Conservation (phyloP, 805 yeast genomes). For the Wickerhamiella hasegawae region DNA sequence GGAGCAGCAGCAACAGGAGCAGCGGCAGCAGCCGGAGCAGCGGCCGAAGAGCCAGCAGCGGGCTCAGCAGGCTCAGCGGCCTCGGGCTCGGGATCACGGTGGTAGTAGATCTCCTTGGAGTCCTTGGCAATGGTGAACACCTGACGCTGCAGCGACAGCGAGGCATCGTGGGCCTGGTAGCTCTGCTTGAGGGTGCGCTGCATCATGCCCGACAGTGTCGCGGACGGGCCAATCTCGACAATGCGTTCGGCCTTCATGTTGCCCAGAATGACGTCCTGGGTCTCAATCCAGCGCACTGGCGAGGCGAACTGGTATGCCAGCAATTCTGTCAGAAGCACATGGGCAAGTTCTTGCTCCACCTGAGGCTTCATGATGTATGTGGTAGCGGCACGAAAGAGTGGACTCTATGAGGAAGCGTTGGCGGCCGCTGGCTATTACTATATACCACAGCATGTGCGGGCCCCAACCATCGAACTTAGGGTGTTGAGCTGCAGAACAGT, state of each 20-base stretch:
- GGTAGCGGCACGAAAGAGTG: slow-evolving; percentile 1
- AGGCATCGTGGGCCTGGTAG: slow-evolving; percentile 96
- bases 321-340: slow-evolving; percentile 82
- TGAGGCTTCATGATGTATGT: slow-evolving; percentile 87
- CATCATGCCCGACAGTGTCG: slow-evolving; percentile 98
- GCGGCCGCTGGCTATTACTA: no score
- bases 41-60: slow-evolving; percentile 32
- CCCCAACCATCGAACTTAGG: not conserved
- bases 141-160: slow-evolving; percentile 81
- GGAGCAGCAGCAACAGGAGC: slow-evolving; percentile 44
- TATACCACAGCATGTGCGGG: no score
- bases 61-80: slow-evolving; percentile 16
- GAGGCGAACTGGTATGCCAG: slow-evolving; percentile 98
- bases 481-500: not conserved
- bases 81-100: slow-evolving; percentile 28
- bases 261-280: slow-evolving; percentile 92
- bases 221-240: slow-evolving; percentile 97
- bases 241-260: slow-evolving; percentile 93
- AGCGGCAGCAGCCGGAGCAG: slow-evolving; percentile 41
- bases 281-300: slow-evolving; percentile 99
- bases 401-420: no score
- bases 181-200: slow-evolving; percentile 87
- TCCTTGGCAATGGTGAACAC: slow-evolving; percentile 92
- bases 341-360: slow-evolving; percentile 94
- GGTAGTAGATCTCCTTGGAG: slow-evolving; percentile 89